phyloP scores from a whole-genome alignment of 495 filamentous ascomycete species.

The Corynascus novoguineensis region DNA sequence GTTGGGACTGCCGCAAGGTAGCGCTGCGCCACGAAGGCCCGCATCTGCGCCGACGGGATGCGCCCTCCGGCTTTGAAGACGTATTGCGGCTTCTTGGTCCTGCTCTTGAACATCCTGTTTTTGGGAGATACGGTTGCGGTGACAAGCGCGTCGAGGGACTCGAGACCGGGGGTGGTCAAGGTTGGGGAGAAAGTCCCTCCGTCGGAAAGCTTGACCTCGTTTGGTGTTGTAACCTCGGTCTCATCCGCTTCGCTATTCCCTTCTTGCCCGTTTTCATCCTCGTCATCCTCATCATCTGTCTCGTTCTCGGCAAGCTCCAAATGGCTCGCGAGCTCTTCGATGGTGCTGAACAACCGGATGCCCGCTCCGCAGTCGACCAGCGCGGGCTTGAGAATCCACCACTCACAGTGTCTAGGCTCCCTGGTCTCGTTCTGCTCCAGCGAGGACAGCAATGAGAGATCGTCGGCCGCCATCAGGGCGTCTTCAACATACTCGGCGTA shows the following conservation, averaged over 20 bases:
- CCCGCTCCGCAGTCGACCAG: slow-evolving; percentile 79
- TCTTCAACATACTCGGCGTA: slow-evolving; percentile 80
- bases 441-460: slow-evolving; percentile 53
- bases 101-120: background rate
- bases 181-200: background rate
- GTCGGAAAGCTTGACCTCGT: background rate
- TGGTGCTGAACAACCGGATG: slow-evolving; percentile 65
- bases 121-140: background rate
- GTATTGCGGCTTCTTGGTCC: slow-evolving; percentile 13
- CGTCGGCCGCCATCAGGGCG: slow-evolving; percentile 65
- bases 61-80: slow-evolving; percentile 34
- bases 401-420: slow-evolving; percentile 52
- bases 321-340: slow-evolving; percentile 58
- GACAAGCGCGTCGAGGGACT: slow-evolving; percentile 4
- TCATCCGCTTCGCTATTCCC: background rate
- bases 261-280: slow-evolving; percentile 2
- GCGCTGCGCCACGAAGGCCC: slow-evolving; percentile 70
- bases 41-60: slow-evolving; percentile 60
- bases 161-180: slow-evolving; percentile 13
- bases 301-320: slow-evolving; percentile 61
- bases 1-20: slow-evolving; percentile 68
- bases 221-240: background rate
- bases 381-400: slow-evolving; percentile 80
- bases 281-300: slow-evolving; percentile 15
- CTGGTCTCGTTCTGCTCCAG: slow-evolving; percentile 49